These are phyloP conservation scores for Scleroderma bovista DNA, from an alignment of 768 basidiomycete genomes.

Conservation along the genomic window DNA sequence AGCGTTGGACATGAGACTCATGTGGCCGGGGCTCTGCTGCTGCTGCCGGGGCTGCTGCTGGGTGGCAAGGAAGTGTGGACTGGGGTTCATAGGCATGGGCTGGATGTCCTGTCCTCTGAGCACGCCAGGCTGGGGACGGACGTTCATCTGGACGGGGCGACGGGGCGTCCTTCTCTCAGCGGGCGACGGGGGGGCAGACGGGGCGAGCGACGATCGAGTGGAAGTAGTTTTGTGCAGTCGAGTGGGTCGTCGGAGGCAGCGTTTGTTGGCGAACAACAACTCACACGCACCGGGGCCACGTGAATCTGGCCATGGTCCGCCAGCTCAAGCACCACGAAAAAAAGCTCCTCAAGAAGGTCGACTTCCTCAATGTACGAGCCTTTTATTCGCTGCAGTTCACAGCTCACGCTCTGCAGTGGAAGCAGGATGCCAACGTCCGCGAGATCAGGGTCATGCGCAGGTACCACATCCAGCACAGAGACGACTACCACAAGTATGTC, in stretches of 20 bases:
- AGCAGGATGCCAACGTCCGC: constrained; percentile 84
- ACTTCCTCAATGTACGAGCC: constrained; percentile 79
- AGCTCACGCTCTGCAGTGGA: constrained; percentile 61
- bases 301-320: constrained; percentile 59
- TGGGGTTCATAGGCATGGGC: constrained; percentile 30
- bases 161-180: too few species aligned
- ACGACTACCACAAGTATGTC: constrained; percentile 85
- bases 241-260: neutral
- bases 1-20: constrained; percentile 32
- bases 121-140: constrained; percentile 39
- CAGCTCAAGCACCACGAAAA: constrained; percentile 96
- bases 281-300: constrained; percentile 23
- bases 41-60: constrained; percentile 33
- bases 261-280: neutral
- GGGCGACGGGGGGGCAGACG: neutral
- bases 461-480: constrained; percentile 92
- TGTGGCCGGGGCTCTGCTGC: constrained; percentile 29
- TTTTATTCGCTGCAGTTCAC: neutral
- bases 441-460: constrained; percentile 93
- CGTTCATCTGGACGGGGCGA: constrained; percentile 58
- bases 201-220: neutral
- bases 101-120: constrained; percentile 40
- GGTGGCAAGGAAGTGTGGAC: constrained; percentile 31
- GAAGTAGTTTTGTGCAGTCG: too few species aligned
- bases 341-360: constrained; percentile 92